Percentiles rank a stretch among this genome's conserved stretches.
These are phyloP conservation scores for Globisporangium spinosum DNA, from an alignment of 352 stramenopile genomes.

Conservation along the genomic window DNA sequence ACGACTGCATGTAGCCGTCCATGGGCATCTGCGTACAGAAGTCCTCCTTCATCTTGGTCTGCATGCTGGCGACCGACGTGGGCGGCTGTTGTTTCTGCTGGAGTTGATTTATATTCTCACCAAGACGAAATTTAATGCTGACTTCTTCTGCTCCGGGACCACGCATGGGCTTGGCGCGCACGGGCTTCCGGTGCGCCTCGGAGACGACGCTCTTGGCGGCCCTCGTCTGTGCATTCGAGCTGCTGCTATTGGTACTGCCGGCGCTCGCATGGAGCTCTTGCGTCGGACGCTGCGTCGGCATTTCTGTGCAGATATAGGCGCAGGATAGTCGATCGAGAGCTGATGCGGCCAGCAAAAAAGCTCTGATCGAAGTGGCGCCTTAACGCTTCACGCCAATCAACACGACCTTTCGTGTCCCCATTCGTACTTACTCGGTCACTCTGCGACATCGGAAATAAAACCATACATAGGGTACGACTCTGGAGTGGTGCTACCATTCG, in stretches of 20 bases:
- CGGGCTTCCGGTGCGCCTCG: conserved; percentile 43
- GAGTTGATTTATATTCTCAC: neutral
- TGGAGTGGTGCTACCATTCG: neutral
- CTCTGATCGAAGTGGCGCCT: neutral
- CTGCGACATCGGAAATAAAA: neutral
- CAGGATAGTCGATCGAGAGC: neutral
- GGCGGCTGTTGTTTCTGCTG: conserved; percentile 12
- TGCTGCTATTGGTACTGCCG: neutral
- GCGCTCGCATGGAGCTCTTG: conserved; percentile 3
- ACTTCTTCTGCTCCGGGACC: conserved; percentile 22
- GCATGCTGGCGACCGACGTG: conserved; percentile 4
- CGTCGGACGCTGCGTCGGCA: neutral
- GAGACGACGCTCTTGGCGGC: conserved; percentile 26
- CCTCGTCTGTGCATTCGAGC: neutral
- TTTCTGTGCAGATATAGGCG: neutral
- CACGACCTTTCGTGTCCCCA: conserved; percentile 12
- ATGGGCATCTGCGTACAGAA: conserved; percentile 87
- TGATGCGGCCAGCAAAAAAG: neutral
- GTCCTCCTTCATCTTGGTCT: conserved; percentile 69
- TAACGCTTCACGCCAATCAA: neutral
- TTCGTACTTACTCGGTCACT: neutral
- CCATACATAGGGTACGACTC: neutral
- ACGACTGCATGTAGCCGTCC: conserved; percentile 90
- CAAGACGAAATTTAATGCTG: conserved; percentile 3
- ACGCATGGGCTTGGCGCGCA: conserved; percentile 62